A percentile compares a stretch with the other conserved stretches of the same genome.
These are phyloP conservation scores for Cudoniella acicularis DNA, from an alignment of 495 filamentous ascomycete species.

Conservation along the genomic window DNA sequence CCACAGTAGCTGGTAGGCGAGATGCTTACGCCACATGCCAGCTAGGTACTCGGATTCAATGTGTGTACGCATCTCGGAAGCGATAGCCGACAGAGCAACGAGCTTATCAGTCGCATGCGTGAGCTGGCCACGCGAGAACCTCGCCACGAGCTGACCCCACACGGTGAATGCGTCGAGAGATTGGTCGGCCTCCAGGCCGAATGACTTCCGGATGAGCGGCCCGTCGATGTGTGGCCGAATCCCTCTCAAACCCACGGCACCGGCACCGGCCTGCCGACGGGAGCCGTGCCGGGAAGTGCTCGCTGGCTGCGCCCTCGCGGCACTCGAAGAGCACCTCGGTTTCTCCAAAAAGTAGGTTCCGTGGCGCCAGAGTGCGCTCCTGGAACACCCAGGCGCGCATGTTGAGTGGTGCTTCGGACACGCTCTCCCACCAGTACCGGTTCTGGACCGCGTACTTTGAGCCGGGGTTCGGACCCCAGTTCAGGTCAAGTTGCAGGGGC, in stretches of 20 bases:
- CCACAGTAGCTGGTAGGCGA: background rate
- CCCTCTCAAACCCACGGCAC: background rate
- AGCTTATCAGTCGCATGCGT: background rate
- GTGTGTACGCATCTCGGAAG: background rate
- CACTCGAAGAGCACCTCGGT: background rate
- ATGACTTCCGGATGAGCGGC: background rate
- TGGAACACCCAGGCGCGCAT: conserved; percentile 13
- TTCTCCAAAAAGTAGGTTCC: conserved; percentile 9
- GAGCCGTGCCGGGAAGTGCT: background rate
- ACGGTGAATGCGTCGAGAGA: background rate
- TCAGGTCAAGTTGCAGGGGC: background rate
- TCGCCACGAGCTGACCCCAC: background rate
- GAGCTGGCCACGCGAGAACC: background rate
- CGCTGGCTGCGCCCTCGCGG: background rate
- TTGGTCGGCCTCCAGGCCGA: background rate
- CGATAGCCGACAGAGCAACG: conserved; percentile 4
- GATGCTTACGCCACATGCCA: conserved; percentile 1
- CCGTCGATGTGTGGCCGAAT: background rate
- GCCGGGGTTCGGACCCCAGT: background rate
- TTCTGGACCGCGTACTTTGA: background rate
- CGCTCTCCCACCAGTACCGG: background rate
- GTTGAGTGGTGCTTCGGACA: background rate
- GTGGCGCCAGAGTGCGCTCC: conserved; percentile 11
- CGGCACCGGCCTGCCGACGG: background rate
- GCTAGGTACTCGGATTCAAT: conserved; percentile 1